Conservation (phyloP, 2,329 filamentous ascomycete genomes). For the Alternaria solani region DNA sequence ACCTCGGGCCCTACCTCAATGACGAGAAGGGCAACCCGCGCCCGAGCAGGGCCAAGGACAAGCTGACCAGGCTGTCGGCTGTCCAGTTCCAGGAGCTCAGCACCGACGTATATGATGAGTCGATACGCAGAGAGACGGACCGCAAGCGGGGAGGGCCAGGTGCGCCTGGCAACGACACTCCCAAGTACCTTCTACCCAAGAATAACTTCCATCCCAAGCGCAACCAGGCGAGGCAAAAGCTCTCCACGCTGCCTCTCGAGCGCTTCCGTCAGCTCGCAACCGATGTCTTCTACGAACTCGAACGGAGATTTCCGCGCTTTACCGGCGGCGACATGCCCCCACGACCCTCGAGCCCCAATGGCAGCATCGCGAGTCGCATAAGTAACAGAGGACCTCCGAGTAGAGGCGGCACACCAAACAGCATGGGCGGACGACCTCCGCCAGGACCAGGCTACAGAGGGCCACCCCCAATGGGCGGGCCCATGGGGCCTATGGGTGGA, state of each 20-base stretch:
- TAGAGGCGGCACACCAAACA: slow-evolving; percentile 65
- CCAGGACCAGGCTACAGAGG: slow-evolving; percentile 43
- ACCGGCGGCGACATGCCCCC: slow-evolving; percentile 72
- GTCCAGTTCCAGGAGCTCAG: slow-evolving; percentile 98
- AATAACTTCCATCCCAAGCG: slow-evolving; percentile 93
- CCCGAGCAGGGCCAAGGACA: slow-evolving; percentile 91
- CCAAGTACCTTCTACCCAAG: slow-evolving; percentile 79
- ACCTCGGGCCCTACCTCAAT: slow-evolving; percentile 72
- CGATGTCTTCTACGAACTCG: slow-evolving; percentile 94
- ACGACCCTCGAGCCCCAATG: slow-evolving; percentile 70
- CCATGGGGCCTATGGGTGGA: slow-evolving; percentile 11
- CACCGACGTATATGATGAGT: slow-evolving; percentile 96
- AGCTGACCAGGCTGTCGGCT: slow-evolving; percentile 85
- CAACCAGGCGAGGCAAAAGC: slow-evolving; percentile 95
- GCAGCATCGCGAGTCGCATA: slow-evolving; percentile 63
- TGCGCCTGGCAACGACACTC: slow-evolving; percentile 56
- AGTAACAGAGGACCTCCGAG: slow-evolving; percentile 64
- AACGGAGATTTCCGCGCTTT: slow-evolving; percentile 87
- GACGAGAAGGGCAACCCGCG: slow-evolving; percentile 78
- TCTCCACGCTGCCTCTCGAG: slow-evolving; percentile 85
- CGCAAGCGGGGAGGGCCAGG: slow-evolving; percentile 55
- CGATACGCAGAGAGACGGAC: slow-evolving; percentile 81
- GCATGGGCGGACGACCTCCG: slow-evolving; percentile 55
- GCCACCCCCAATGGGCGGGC: slow-evolving; percentile 28
- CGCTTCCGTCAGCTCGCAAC: slow-evolving; percentile 92